Evolutionary conservation across 164 flowering plant species (phyloP).

Genomic region (Cinnamomum chago): DNA sequence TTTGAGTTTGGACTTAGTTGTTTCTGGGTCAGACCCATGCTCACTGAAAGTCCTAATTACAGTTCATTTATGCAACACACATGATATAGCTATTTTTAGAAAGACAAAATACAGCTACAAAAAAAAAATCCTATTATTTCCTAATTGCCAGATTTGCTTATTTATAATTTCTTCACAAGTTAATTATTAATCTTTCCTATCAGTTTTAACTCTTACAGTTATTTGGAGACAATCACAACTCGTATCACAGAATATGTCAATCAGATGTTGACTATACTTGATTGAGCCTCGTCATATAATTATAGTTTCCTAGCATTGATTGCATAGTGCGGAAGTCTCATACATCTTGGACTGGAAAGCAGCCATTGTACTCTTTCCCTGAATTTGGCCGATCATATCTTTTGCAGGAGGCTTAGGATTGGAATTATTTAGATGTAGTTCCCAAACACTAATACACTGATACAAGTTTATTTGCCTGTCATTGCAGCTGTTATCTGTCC

Average conservation of each 20-base stretch:
- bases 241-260: neutral
- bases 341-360: too few relatives aligned
- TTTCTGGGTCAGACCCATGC: neutral
- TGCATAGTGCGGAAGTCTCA: neutral
- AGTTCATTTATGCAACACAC: neutral
- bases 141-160: too few relatives aligned
- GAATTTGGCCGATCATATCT: neutral
- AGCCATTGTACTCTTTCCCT: too few relatives aligned
- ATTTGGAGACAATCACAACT: neutral
- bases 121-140: neutral
- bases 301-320: neutral
- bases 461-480: too few relatives aligned
- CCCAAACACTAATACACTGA: too few relatives aligned
- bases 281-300: neutral
- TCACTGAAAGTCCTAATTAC: neutral
- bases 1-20: too few relatives aligned
- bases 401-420: neutral
- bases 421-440: too few relatives aligned
- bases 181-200: neutral
- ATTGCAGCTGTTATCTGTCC: too few relatives aligned
- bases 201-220: neutral
- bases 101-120: too few relatives aligned
- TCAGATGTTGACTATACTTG: neutral
- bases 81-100: too few relatives aligned
- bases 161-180: neutral